These are phyloP conservation scores for Nakaseomyces bracarensis DNA, from an alignment of 1,139 yeast genomes.

Conservation along the genomic window DNA sequence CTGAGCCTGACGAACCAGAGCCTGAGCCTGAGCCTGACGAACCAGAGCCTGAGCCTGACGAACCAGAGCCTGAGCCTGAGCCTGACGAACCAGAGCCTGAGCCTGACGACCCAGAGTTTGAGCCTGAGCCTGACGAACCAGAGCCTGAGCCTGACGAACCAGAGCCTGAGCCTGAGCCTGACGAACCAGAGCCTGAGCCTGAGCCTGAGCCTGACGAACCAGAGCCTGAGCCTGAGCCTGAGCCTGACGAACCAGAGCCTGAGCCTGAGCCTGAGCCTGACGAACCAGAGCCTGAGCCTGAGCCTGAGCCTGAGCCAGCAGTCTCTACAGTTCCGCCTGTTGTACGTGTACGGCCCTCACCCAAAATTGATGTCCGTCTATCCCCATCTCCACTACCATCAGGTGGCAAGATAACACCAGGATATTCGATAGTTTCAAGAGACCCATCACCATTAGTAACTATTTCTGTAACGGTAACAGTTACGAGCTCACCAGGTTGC, in stretches of 20 bases:
- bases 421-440: neutral
- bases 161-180: neutral
- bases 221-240: neutral
- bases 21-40: neutral
- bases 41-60: neutral
- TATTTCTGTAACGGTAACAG: neutral
- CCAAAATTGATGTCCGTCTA: neutral
- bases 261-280: neutral
- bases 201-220: neutral
- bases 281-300: neutral
- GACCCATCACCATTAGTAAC: neutral
- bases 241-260: neutral
- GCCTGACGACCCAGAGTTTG: neutral
- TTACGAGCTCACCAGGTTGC: neutral
- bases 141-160: neutral
- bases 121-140: neutral
- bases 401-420: neutral
- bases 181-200: too few relatives aligned
- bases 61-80: neutral
- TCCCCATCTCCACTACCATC: neutral
- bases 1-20: neutral
- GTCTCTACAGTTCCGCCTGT: neutral
- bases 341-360: slow-evolving; percentile 1
- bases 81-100: neutral
- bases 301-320: neutral